Conservation (phyloP, 768 basidiomycete species). For the Gloeostereum incarnatum region DNA sequence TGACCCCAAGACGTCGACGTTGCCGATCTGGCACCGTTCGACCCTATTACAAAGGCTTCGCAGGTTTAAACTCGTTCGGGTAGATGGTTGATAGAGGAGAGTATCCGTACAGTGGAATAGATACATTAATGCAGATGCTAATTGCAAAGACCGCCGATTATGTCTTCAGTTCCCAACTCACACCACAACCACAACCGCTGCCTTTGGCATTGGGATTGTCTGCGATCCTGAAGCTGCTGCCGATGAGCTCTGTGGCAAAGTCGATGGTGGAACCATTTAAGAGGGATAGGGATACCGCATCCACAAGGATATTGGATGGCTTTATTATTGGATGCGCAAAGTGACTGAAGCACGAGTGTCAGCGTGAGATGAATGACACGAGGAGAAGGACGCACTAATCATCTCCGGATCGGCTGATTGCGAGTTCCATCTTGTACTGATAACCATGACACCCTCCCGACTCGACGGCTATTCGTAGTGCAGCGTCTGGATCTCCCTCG, state of each 20-base stretch:
- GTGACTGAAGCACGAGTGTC: slow-evolving; percentile 30
- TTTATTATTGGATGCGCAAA: slow-evolving; percentile 63
- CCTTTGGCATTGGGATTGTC: slow-evolving; percentile 91
- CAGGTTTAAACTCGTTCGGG: no score
- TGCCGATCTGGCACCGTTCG: no score
- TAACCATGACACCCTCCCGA: slow-evolving; percentile 97
- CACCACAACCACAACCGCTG: slow-evolving; percentile 88
- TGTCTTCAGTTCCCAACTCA: slow-evolving; percentile 86
- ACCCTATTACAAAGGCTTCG: no score
- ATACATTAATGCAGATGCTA: background rate
- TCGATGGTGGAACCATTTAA: slow-evolving; percentile 87
- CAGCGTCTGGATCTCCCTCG: slow-evolving; percentile 53
- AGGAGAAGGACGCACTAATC: slow-evolving; percentile 70
- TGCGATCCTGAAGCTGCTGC: slow-evolving; percentile 75
- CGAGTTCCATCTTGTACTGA: slow-evolving; percentile 88
- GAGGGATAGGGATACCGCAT: slow-evolving; percentile 76
- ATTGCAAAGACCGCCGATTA: slow-evolving; percentile 9
- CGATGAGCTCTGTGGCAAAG: slow-evolving; percentile 91
- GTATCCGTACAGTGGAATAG: no score
- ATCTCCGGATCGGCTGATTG: slow-evolving; percentile 48
- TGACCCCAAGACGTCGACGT: no score
- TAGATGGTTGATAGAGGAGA: no score
- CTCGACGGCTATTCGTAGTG: slow-evolving; percentile 78
- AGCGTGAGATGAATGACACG: slow-evolving; percentile 1
- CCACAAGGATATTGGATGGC: slow-evolving; percentile 74